A percentile compares a stretch with the other conserved stretches of the same genome.
Conservation (phyloP, 805 yeast species). For the Maudiozyma serrabonitensis region DNA sequence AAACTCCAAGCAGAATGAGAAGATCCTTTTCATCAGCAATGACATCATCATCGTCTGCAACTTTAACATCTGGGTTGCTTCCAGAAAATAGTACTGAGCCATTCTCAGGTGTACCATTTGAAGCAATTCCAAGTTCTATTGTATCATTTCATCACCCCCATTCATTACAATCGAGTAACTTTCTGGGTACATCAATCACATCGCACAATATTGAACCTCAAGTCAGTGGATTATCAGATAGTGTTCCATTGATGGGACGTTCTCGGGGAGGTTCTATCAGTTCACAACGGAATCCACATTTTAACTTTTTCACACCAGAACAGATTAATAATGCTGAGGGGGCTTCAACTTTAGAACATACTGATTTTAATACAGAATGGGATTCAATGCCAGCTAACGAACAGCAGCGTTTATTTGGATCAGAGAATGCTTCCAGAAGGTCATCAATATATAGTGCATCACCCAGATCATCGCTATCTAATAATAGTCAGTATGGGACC, state of each 20-base stretch:
- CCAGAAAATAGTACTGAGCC: slow-evolving; percentile 57
- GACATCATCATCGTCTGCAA: slow-evolving; percentile 28
- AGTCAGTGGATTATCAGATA: slow-evolving; percentile 7
- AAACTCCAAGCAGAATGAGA: neutral
- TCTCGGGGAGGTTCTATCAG: slow-evolving; percentile 24
- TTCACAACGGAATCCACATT: slow-evolving; percentile 36
- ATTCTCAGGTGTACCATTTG: slow-evolving; percentile 70
- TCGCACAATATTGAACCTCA: slow-evolving; percentile 20
- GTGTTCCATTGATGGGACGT: slow-evolving; percentile 28
- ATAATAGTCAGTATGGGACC: slow-evolving; percentile 9
- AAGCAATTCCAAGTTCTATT: slow-evolving; percentile 67
- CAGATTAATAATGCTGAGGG: slow-evolving; percentile 86
- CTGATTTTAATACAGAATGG: slow-evolving; percentile 71
- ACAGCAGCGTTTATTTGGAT: slow-evolving; percentile 33
- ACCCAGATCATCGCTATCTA: slow-evolving; percentile 15
- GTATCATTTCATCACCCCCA: slow-evolving; percentile 68
- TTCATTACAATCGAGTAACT: slow-evolving; percentile 32
- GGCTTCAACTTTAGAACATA: slow-evolving; percentile 62
- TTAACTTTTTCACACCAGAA: slow-evolving; percentile 73
- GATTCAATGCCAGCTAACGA: slow-evolving; percentile 43
- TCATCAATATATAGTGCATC: slow-evolving; percentile 18
- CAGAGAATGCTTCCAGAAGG: slow-evolving; percentile 17
- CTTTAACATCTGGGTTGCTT: slow-evolving; percentile 18
- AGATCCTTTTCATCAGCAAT: slow-evolving; percentile 26
- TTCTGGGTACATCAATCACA: slow-evolving; percentile 10